phyloP scores from a whole-genome alignment of 1,284 basidiomycete species.

The Sporisorium iseilematis-ciliati region DNA sequence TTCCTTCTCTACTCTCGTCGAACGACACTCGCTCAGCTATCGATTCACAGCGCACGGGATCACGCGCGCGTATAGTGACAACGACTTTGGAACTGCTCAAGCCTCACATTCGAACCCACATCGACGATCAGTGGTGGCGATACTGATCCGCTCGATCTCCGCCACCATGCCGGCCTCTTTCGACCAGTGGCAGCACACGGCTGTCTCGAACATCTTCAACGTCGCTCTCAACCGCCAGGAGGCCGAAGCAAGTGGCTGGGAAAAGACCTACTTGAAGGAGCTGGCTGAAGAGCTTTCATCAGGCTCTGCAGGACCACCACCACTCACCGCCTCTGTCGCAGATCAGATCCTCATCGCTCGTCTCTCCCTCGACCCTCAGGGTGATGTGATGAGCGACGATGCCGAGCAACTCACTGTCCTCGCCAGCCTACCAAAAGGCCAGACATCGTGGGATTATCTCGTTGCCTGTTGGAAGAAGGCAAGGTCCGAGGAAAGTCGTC shows the following conservation, averaged over 20 bases:
- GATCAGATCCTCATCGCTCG: conserved; percentile 88
- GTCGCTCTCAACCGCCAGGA: conserved; percentile 83
- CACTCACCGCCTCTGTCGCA: conserved; percentile 71
- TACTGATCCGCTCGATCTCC: neutral
- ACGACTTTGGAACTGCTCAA: neutral
- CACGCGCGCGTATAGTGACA: neutral
- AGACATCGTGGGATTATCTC: conserved; percentile 91
- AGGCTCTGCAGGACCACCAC: conserved; percentile 73
- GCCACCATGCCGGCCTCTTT: conserved; percentile 36
- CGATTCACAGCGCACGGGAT: neutral
- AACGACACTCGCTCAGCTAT: neutral
- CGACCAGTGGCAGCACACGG: conserved; percentile 79
- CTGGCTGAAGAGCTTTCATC: conserved; percentile 79
- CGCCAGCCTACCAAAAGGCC: conserved; percentile 80
- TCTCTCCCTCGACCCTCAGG: conserved; percentile 81
- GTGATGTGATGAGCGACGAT: conserved; percentile 84
- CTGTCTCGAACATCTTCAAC: conserved; percentile 78
- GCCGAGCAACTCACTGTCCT: conserved; percentile 82
- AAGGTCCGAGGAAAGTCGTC: conserved; percentile 41
- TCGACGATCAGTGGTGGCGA: neutral
- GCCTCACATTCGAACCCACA: neutral
- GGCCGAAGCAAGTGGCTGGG: conserved; percentile 79
- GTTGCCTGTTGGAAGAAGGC: conserved; percentile 86
- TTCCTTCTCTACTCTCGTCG: neutral
- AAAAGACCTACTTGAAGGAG: conserved; percentile 85